Base-by-base conservation (phyloP, 2,329 filamentous ascomycete species). In the Pseudomassariella vexata region DNA sequence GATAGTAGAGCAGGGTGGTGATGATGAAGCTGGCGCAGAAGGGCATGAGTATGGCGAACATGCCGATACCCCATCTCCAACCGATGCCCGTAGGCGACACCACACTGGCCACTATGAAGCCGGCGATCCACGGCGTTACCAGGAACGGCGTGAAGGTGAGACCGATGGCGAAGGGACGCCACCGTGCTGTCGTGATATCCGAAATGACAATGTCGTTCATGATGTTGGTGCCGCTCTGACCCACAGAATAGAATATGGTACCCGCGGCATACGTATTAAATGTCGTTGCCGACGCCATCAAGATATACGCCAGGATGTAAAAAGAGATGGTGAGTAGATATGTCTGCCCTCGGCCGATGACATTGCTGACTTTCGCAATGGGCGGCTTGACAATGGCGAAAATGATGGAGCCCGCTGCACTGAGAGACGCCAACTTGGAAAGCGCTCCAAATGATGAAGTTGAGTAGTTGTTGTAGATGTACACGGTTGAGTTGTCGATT, bases 121-220 rank as follows among this genome's bases (percentile, higher is more conserved):
- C 68, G 2, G 73, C 67, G 9, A 71, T 59, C 66, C 72, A 79
- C 1, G 73, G 66, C 6, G 68, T 78, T 42, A 73, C 34, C 12
- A 55, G 39, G 24, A 55, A 55, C 2, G 52, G 50, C 6, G 72
- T 32, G 63, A 70, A 48, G 61, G 54, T 26, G 57, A 75, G 6
- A 52, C 68, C 53, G 61, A 70, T 32, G 67, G 52, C 38, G 61
- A 53, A 70, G 56, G 47, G 76, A 65, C 46, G 70, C 55, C 38
- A 78, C 42, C 57, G 70, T 53, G 48, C 52, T 0, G 54, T 58
- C 5, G 73, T 77, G n/a, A 76, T 67, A 47, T 82, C 78, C 2
- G 75, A 73, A 24, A 79, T 69, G 42, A 80, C 75, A 30, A 82
- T 73, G 41, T 79, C 73, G 44, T 76, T 73, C 28, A 79, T 59